Conservation (phyloP, 805 yeast species). For the Lachancea quebecensis region DNA sequence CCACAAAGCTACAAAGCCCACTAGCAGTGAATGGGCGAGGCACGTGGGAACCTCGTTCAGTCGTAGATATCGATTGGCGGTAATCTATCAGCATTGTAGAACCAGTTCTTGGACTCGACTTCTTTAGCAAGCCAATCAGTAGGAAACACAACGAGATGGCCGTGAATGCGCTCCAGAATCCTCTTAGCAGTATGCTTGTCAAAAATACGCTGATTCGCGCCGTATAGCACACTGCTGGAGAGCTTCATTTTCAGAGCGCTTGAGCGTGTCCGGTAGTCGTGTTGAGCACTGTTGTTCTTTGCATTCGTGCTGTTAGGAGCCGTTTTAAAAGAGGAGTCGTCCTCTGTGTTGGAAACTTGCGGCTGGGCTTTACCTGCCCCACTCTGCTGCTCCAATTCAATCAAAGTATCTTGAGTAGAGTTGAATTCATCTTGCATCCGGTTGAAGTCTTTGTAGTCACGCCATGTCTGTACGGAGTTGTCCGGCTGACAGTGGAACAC, state of each 20-base stretch:
- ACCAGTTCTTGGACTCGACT: slow-evolving; percentile 90
- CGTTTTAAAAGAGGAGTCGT: background rate
- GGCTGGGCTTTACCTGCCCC: background rate
- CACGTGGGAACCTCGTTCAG: slow-evolving; percentile 20
- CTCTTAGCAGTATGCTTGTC: slow-evolving; percentile 74
- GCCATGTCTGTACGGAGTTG: slow-evolving; percentile 84
- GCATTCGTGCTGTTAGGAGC: background rate
- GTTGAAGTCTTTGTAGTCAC: slow-evolving; percentile 69
- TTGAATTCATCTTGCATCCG: slow-evolving; percentile 53
- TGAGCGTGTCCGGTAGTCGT: slow-evolving; percentile 10
- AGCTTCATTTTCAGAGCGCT: slow-evolving; percentile 26
- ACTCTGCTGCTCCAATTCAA: slow-evolving; percentile 22
- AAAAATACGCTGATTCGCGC: slow-evolving; percentile 42
- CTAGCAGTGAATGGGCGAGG: too few relatives aligned
- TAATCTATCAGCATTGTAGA: slow-evolving; percentile 83
- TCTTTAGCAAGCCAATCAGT: slow-evolving; percentile 84
- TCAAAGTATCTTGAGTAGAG: slow-evolving; percentile 24
- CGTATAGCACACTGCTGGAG: slow-evolving; percentile 27
- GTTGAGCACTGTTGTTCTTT: background rate
- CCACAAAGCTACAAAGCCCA: too few relatives aligned
- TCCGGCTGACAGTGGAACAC: slow-evolving; percentile 96
- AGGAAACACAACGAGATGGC: slow-evolving; percentile 88
- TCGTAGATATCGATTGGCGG: slow-evolving; percentile 95
- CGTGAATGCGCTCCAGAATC: slow-evolving; percentile 64
- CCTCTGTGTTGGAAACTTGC: slow-evolving; percentile 1